Conservation (phyloP, 2,329 filamentous ascomycete species). For the Fusarium camptoceras region DNA sequence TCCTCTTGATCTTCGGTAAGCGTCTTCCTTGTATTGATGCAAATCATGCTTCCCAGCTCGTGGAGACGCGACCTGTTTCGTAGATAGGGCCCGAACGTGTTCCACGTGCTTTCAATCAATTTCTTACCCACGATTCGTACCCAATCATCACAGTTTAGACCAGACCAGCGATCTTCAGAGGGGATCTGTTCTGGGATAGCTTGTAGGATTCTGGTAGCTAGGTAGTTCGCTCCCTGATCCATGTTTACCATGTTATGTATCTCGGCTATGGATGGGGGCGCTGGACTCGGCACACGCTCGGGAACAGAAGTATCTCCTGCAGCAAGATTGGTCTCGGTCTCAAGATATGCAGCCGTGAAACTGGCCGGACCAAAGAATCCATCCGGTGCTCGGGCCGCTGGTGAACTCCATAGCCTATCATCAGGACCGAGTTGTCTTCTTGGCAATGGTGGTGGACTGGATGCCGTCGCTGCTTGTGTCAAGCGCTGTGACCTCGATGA, state of each 20-base stretch:
- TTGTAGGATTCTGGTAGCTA: not conserved
- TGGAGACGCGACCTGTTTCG: not conserved
- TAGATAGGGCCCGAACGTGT: accelerated
- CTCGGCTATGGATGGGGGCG: not conserved
- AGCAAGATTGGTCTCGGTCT: not conserved
- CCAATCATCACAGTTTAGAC: not conserved
- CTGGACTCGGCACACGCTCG: not conserved
- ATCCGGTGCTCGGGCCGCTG: not conserved
- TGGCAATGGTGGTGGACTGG: not conserved
- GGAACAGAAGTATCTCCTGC: not conserved
- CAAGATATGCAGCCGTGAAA: not conserved
- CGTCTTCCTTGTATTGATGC: not conserved
- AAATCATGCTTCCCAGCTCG: not conserved
- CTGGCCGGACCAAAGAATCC: not conserved
- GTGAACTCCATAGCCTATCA: not conserved
- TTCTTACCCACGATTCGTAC: not conserved
- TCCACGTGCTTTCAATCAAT: not conserved
- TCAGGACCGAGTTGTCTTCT: not conserved
- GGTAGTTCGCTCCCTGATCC: not conserved
- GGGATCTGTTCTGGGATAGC: not conserved
- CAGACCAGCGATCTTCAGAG: not conserved
- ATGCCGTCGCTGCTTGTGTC: not conserved
- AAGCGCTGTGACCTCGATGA: too few relatives aligned
- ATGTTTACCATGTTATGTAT: not conserved
- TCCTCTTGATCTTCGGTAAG: not conserved